A percentile compares a stretch with the other conserved stretches of the same genome.
Evolutionary conservation across 208 protist species (phyloP).

Genomic region (Trypanosoma caninum): DNA sequence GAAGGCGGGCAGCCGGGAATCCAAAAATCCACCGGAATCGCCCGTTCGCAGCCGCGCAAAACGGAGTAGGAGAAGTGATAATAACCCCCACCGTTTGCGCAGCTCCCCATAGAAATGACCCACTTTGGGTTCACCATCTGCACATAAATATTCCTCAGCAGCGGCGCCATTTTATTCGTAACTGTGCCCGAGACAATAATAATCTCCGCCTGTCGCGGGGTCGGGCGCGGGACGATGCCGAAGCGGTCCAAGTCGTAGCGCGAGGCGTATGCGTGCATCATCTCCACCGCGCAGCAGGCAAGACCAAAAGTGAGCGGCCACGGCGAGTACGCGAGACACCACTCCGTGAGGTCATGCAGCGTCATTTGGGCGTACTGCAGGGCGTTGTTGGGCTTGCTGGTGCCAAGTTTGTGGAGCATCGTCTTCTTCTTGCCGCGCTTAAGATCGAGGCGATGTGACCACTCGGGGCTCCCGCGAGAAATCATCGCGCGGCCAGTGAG

Average conservation of each 20-base stretch:
- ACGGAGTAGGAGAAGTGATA: slow-evolving; percentile 98
- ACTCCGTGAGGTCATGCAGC: slow-evolving; percentile 87
- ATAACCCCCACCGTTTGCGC: slow-evolving; percentile 98
- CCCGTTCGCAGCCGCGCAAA: slow-evolving; percentile 95
- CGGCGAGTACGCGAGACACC: slow-evolving; percentile 91
- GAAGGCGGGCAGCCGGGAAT: slow-evolving; percentile 98
- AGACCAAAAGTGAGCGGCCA: slow-evolving; percentile 99
- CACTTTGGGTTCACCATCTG: slow-evolving; percentile 97
- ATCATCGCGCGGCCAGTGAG: slow-evolving; percentile 87
- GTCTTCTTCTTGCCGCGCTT: slow-evolving; percentile 91
- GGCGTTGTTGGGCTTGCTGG: slow-evolving; percentile 89
- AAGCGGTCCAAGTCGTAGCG: slow-evolving; percentile 98
- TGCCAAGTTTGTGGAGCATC: slow-evolving; percentile 85
- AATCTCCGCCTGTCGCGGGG: slow-evolving; percentile 95
- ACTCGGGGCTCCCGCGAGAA: slow-evolving; percentile 89
- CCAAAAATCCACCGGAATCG: slow-evolving; percentile 98
- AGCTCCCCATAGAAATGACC: slow-evolving; percentile 95
- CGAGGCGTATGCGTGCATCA: slow-evolving; percentile 96
- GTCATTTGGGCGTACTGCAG: slow-evolving; percentile 92
- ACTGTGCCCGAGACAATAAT: slow-evolving; percentile 99
- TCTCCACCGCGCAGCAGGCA: slow-evolving; percentile 97
- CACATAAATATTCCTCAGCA: slow-evolving; percentile 97
- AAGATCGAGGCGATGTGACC: slow-evolving; percentile 85
- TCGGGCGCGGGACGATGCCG: slow-evolving; percentile 96
- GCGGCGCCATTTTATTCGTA: slow-evolving; percentile 99